Conservation (phyloP, 2,329 filamentous ascomycete genomes). For the Alternaria conjuncta region DNA sequence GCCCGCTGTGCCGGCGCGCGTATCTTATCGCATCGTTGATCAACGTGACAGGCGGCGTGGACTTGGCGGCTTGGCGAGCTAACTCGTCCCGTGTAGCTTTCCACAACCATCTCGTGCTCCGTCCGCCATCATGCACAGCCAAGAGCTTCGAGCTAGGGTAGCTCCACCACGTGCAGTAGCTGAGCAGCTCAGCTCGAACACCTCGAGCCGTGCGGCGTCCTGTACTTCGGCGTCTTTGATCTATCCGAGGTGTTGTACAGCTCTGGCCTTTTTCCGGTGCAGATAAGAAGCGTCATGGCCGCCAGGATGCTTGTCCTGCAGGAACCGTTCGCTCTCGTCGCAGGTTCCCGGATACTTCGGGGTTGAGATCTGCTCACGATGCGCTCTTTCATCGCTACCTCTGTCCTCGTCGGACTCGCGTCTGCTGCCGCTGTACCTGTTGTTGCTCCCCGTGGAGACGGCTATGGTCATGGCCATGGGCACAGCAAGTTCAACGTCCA, state of each 20-base stretch:
- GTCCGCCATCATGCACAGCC: slow-evolving; percentile 11
- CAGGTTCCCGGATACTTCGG: slow-evolving; percentile 10
- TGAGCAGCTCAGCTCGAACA: slow-evolving; percentile 20
- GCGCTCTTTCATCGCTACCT: slow-evolving; percentile 36
- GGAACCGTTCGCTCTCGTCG: slow-evolving; percentile 22
- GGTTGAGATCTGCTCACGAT: slow-evolving; percentile 25
- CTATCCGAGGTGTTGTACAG: slow-evolving; percentile 11
- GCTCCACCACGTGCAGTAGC: slow-evolving; percentile 35
- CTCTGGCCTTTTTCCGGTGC: slow-evolving; percentile 1
- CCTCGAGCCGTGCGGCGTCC: slow-evolving; percentile 20
- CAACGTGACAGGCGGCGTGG: slow-evolving; percentile 23
- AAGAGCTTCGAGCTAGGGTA: slow-evolving; percentile 19
- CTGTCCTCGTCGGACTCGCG: slow-evolving; percentile 35
- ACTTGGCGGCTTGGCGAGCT: slow-evolving; percentile 30
- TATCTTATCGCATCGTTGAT: slow-evolving; percentile 17
- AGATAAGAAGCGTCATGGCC: slow-evolving; percentile 34
- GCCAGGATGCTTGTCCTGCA: slow-evolving; percentile 19
- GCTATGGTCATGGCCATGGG: slow-evolving; percentile 13
- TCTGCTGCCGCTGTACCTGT: slow-evolving; percentile 37
- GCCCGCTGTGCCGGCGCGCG: slow-evolving; percentile 8
- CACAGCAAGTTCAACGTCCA: slow-evolving; percentile 42
- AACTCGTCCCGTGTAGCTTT: slow-evolving; percentile 12
- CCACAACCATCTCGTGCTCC: slow-evolving; percentile 12
- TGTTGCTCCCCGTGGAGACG: slow-evolving; percentile 24
- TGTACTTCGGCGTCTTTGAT: slow-evolving; percentile 9